phyloP scores from a whole-genome alignment of 176 grass and related monocot genomes.

The Tillandsia leiboldiana region DNA sequence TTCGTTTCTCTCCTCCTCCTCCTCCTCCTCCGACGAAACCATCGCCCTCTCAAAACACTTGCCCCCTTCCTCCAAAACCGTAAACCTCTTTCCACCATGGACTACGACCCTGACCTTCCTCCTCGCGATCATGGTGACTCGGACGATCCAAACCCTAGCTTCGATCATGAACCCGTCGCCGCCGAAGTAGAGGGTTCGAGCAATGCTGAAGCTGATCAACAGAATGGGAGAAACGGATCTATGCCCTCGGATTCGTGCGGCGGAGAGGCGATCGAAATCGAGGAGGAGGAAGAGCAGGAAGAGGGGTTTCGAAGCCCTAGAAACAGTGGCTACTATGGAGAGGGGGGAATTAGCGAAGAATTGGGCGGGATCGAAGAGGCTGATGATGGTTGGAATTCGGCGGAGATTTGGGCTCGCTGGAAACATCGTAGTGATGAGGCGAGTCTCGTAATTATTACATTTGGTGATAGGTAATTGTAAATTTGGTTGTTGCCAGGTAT shows the following conservation, averaged over 20 bases:
- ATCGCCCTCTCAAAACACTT: too few relatives aligned
- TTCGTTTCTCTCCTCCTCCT: too few relatives aligned
- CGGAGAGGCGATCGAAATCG: slow-evolving; percentile 19
- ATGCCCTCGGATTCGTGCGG: slow-evolving; percentile 46
- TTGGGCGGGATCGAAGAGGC: slow-evolving; percentile 50
- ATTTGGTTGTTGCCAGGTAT: neutral
- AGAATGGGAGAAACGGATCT: slow-evolving; percentile 24
- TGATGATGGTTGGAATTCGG: slow-evolving; percentile 8
- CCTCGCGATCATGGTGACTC: slow-evolving; percentile 14
- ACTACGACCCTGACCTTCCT: slow-evolving; percentile 2
- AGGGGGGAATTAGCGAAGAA: slow-evolving; percentile 65
- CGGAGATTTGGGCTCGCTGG: slow-evolving; percentile 42
- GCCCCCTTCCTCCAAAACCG: neutral
- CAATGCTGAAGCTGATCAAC: neutral
- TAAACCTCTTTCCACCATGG: slow-evolving; percentile 19
- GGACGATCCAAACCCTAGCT: slow-evolving; percentile 31
- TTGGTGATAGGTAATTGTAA: neutral
- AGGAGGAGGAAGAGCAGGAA: slow-evolving; percentile 22
- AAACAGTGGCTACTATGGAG: slow-evolving; percentile 76
- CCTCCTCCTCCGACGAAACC: too few relatives aligned
- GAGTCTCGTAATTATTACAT: neutral
- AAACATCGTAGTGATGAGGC: slow-evolving; percentile 79
- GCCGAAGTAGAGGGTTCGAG: neutral
- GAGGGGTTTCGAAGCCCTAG: slow-evolving; percentile 61
- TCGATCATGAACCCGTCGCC: neutral